Base-by-base conservation (phyloP, 2,329 filamentous ascomycete species). In the Pseudocercospora crystallina region DNA sequence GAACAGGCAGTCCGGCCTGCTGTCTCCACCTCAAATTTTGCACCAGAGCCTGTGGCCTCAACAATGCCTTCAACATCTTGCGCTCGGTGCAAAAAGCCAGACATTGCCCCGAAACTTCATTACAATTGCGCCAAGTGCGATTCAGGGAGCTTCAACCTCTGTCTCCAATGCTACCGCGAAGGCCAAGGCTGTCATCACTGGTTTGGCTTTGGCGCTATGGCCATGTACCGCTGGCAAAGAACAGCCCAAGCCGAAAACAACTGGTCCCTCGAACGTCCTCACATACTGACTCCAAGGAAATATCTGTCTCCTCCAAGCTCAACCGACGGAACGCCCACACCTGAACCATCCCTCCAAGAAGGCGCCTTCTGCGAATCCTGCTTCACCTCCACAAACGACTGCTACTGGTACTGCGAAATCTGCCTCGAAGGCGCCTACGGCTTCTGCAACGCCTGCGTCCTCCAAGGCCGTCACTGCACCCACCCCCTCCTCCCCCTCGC, bases 351-450 rank as follows among this genome's bases (percentile, higher is more conserved):
- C 17, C 72, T 94, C 1, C 83, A 94, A 69, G 84, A 81, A 45
- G 92, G 92, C 14, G 84, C 89, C 5, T 96, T 96, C 69, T 97
- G 92, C 67, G 83, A 86, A 33, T 80, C 80, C 41, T 96, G 92
- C 67, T 75, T 80, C 13, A 76, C 80, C 0, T 87, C 83, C 75
- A 80, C 89, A 0, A 91, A 95, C 62, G 81, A 86, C 44, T 94
- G 89, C 70, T 95, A 89, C 70, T 97, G 91, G 92, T 85, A 88
- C 56, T 97, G 92, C 68, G 83, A 87, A 52, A 69, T 79, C 20
- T 97, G 92, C 72, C 96, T 96, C 62, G 84, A 94, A 56, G 92
- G 90, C 5, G 91, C 95, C 65, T 97, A 91, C 91, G 92, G 92
- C 0, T 96, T 89, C 67, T 97, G 92, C 71, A 90, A 91, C 61